Evolutionary conservation across 1,284 basidiomycete genomes (phyloP), one percentile per base, ranked within the genome.

Genomic region (Apiotrichum laibachii): DNA sequence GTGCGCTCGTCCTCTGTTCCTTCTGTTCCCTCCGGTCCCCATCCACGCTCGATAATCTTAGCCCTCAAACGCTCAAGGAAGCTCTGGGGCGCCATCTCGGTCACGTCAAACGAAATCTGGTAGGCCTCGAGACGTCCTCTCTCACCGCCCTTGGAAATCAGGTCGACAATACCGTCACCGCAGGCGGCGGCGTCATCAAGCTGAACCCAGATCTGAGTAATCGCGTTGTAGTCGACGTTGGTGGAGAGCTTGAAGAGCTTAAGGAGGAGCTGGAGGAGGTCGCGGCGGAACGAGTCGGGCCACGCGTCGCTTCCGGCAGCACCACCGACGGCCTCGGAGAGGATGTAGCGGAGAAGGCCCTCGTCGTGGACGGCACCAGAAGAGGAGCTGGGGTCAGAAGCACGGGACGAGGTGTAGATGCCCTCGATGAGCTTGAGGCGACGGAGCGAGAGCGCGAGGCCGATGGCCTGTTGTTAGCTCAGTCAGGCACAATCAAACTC

Each of bases 391-490:
- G 50, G 68, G 26, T 66, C 40, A 16, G 73, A 63, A 1, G 67
- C 69, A 19, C 69, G 62, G 21, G 72, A 79, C 6, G 65, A 59
- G 47, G 71, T 63, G 74, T 88, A 92, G 53, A 94, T 85, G 45
- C 84, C 81, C 62, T 87, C 83, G 67, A 97, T 85, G 39, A 96
- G 81, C 68, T 96, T 92, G 18, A 96, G 81, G 53, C 93, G 85
- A 61, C 83, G 87, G 22, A 92, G 87, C 71, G 96, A 93, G 9
- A 98, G 83, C 0, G 93, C 92, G 67, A 98, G 90, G 47, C 94
- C 94, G 63, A 96, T 88, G 4, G 92, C 92, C 89, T 95, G 67
- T n/a, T n/a, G n/a, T n/a, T n/a, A n/a, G n/a, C n/a, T n/a, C n/a
- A n/a, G n/a, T n/a, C n/a, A n/a, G n/a, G 46, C 15, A 48, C 33